Conservation (phyloP, 2,329 filamentous ascomycete genomes). For the Neodidymelliopsis sp. region DNA sequence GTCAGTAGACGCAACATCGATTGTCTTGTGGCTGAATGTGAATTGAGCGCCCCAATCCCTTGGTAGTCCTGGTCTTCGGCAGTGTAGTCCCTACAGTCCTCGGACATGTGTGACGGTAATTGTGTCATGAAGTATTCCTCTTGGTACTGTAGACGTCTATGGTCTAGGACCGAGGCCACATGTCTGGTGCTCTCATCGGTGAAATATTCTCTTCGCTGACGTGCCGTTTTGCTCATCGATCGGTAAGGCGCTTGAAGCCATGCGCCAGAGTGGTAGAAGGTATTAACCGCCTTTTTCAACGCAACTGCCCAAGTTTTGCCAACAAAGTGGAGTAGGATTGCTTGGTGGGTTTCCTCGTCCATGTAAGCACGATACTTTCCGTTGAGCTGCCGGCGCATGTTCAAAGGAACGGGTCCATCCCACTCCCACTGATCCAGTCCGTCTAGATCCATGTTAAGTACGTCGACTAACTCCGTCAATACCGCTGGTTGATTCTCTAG, state of each 20-base stretch:
- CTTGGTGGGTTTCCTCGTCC: constrained; percentile 65
- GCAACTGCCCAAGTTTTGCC: constrained; percentile 60
- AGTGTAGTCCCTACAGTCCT: constrained; percentile 50
- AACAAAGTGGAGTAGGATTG: constrained; percentile 63
- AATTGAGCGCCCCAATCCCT: constrained; percentile 40
- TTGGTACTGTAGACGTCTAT: constrained; percentile 50
- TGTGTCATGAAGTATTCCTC: constrained; percentile 64
- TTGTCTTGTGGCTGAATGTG: constrained; percentile 61
- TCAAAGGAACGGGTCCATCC: constrained; percentile 56
- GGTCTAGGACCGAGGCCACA: constrained; percentile 33
- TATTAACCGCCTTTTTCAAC: constrained; percentile 54
- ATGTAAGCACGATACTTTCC: constrained; percentile 67
- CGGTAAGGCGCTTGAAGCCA: constrained; percentile 51
- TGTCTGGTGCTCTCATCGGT: constrained; percentile 22
- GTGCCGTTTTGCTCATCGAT: constrained; percentile 47
- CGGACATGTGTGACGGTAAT: constrained; percentile 54
- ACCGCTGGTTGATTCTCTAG: constrained; percentile 60
- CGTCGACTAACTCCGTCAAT: constrained; percentile 62
- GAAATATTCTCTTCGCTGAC: constrained; percentile 48
- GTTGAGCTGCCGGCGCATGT: constrained; percentile 63
- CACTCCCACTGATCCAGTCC: constrained; percentile 62
- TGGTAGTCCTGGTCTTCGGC: constrained; percentile 50
- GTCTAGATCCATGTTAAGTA: constrained; percentile 64
- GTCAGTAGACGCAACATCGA: constrained; percentile 64
- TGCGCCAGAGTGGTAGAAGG: constrained; percentile 49